Percentiles rank a stretch among this genome's conserved stretches.
These are phyloP conservation scores for Rubia peregrina DNA, from an alignment of 305 asterid genomes.

Conservation along the genomic window DNA sequence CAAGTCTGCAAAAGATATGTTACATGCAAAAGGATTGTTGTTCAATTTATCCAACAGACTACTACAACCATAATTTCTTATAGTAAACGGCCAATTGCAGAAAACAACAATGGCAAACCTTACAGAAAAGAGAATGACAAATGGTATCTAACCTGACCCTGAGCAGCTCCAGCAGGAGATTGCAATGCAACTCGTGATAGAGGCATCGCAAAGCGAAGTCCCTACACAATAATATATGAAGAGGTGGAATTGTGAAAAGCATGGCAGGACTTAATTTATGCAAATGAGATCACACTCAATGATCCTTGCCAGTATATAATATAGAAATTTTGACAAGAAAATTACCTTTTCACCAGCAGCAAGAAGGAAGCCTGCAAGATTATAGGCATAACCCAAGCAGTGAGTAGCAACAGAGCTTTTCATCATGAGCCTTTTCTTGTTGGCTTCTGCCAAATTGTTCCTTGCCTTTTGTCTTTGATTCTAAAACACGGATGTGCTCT, in stretches of 20 bases:
- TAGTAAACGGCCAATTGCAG: too few species aligned
- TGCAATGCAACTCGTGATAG: constrained; percentile 57
- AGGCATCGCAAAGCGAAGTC: constrained; percentile 76
- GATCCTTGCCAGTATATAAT: neutral
- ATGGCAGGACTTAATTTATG: neutral
- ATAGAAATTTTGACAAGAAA: constrained; percentile 10
- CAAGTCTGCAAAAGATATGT: too few species aligned
- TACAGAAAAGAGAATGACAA: neutral
- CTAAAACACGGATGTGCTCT: constrained; percentile 24
- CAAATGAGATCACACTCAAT: neutral
- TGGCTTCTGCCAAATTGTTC: constrained; percentile 24
- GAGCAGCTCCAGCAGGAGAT: constrained; percentile 97
- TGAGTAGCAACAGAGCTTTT: constrained; percentile 75
- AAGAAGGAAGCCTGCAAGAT: constrained; percentile 77
- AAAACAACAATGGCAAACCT: constrained; percentile 4
- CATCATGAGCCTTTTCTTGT: constrained; percentile 35
- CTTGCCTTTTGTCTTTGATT: constrained; percentile 25
- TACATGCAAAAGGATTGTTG: too few species aligned
- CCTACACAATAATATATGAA: constrained; percentile 36
- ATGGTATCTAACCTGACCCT: constrained; percentile 71
- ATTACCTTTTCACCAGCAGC: constrained; percentile 96
- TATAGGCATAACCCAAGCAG: constrained; percentile 74
- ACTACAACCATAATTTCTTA: too few species aligned
- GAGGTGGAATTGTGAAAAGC: neutral
- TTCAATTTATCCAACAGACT: too few species aligned